These are phyloP conservation scores for Lablab purpureus DNA, from an alignment of 306 rosid species.

Conservation along the genomic window DNA sequence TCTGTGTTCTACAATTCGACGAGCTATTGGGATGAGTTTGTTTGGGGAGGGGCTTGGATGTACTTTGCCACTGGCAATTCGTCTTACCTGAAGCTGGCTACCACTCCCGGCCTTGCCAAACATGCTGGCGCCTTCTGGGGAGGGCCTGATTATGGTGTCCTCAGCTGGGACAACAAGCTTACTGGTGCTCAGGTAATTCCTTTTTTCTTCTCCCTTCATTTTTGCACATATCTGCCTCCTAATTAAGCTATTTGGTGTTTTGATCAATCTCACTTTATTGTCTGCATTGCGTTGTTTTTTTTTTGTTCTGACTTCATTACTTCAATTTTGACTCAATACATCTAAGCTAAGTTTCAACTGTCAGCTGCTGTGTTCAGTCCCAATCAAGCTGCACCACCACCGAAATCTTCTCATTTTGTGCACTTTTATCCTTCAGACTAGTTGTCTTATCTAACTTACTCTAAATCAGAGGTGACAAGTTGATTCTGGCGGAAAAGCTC, in stretches of 20 bases:
- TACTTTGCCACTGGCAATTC: slow-evolving; percentile 85
- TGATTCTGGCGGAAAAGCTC: too few species aligned
- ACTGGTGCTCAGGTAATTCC: slow-evolving; percentile 79
- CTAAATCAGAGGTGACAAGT: too few species aligned
- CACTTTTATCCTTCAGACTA: too few species aligned
- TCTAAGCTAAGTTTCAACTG: neutral
- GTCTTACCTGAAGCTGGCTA: slow-evolving; percentile 76
- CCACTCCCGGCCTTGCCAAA: slow-evolving; percentile 67
- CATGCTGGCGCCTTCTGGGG: slow-evolving; percentile 97
- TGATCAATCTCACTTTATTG: too few species aligned
- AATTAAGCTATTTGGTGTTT: too few species aligned
- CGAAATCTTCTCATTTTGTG: too few species aligned
- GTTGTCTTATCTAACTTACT: too few species aligned
- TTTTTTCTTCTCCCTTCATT: neutral
- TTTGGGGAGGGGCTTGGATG: slow-evolving; percentile 95
- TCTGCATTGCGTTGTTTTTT: too few species aligned
- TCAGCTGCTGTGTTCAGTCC: neutral
- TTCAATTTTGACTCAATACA: neutral
- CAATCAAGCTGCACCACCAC: neutral
- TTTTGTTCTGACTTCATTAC: too few species aligned
- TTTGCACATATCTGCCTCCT: neutral
- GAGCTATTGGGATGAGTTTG: slow-evolving; percentile 73
- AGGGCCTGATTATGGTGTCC: slow-evolving; percentile 84
- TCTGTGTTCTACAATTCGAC: slow-evolving; percentile 68
- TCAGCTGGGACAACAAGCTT: slow-evolving; percentile 94